Percentiles rank a stretch among this genome's conserved stretches.
Evolutionary conservation across 306 rosid genomes (phyloP).

Genomic region (Fragaria nilgerrensis): DNA sequence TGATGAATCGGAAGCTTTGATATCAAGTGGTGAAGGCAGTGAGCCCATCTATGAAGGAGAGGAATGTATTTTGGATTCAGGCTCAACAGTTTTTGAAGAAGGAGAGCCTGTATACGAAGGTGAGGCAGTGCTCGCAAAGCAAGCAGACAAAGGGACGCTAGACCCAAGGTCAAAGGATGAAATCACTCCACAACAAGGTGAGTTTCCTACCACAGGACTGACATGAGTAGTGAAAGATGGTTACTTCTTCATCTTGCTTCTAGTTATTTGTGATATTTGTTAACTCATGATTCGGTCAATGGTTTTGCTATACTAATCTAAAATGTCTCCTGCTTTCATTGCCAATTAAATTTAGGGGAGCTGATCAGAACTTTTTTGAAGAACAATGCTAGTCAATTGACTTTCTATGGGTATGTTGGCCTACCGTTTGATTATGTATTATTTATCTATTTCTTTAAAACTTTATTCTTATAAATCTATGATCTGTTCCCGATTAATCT

Average conservation of each 20-base stretch:
- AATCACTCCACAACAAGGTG: conserved; percentile 77
- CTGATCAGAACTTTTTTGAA: conserved; percentile 73
- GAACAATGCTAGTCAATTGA: conserved; percentile 92
- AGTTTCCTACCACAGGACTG: background rate
- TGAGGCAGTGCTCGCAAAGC: conserved; percentile 78
- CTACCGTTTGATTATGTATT: background rate
- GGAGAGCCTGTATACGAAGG: conserved; percentile 96
- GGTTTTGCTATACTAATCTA: conserved; percentile 9
- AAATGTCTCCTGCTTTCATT: conserved; percentile 20
- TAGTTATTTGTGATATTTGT: background rate
- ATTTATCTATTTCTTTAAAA: conserved; percentile 3
- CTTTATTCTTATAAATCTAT: conserved; percentile 17
- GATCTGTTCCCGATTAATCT: conserved; percentile 11
- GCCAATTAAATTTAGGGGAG: conserved; percentile 63
- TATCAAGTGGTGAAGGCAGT: conserved; percentile 56
- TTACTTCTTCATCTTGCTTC: background rate
- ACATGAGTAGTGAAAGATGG: background rate
- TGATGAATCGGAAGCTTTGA: conserved; percentile 54
- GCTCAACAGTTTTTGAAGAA: conserved; percentile 45
- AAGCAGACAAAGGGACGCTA: conserved; percentile 65
- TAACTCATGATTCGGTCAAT: background rate
- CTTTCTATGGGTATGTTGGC: conserved; percentile 69
- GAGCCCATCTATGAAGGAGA: conserved; percentile 99
- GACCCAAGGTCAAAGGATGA: conserved; percentile 53
- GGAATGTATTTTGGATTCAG: conserved; percentile 70